Conservation (phyloP, 2,329 filamentous ascomycete species). For the Fusarium falciforme region DNA sequence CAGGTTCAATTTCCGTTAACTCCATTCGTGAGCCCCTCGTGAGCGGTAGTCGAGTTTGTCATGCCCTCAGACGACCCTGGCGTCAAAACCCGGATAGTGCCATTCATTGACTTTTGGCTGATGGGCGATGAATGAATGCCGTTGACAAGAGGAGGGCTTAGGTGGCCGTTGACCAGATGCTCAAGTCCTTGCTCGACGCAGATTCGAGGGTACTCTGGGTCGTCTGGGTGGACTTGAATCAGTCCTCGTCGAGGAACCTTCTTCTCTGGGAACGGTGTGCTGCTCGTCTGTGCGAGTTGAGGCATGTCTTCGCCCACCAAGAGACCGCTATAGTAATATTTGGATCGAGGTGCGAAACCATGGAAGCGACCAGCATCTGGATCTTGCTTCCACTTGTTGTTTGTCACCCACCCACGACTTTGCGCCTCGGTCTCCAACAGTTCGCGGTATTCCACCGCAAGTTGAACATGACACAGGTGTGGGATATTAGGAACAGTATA, state of each 20-base stretch:
- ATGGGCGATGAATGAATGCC: slow-evolving; percentile 61
- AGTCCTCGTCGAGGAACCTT: slow-evolving; percentile 67
- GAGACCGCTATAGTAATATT: slow-evolving; percentile 68
- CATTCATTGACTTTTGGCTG: slow-evolving; percentile 53
- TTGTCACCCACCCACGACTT: slow-evolving; percentile 53
- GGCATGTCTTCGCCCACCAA: slow-evolving; percentile 64
- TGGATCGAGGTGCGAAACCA: slow-evolving; percentile 66
- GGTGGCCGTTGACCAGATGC: slow-evolving; percentile 62
- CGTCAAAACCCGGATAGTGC: slow-evolving; percentile 39
- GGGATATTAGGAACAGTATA: slow-evolving; percentile 67
- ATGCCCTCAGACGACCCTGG: slow-evolving; percentile 32
- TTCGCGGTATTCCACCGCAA: slow-evolving; percentile 71
- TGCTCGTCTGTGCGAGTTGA: slow-evolving; percentile 59
- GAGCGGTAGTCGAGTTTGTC: slow-evolving; percentile 17
- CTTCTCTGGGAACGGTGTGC: slow-evolving; percentile 65
- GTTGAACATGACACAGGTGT: slow-evolving; percentile 66
- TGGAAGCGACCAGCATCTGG: slow-evolving; percentile 63
- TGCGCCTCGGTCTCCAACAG: slow-evolving; percentile 63
- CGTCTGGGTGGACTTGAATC: slow-evolving; percentile 63
- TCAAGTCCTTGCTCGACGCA: slow-evolving; percentile 68
- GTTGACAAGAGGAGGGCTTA: slow-evolving; percentile 58
- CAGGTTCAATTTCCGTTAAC: slow-evolving; percentile 42
- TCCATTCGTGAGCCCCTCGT: slow-evolving; percentile 46
- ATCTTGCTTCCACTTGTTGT: slow-evolving; percentile 70
- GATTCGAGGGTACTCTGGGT: slow-evolving; percentile 67